Evolutionary conservation across 345 rosid species (phyloP).

Genomic region (Syzygium aqueum): DNA sequence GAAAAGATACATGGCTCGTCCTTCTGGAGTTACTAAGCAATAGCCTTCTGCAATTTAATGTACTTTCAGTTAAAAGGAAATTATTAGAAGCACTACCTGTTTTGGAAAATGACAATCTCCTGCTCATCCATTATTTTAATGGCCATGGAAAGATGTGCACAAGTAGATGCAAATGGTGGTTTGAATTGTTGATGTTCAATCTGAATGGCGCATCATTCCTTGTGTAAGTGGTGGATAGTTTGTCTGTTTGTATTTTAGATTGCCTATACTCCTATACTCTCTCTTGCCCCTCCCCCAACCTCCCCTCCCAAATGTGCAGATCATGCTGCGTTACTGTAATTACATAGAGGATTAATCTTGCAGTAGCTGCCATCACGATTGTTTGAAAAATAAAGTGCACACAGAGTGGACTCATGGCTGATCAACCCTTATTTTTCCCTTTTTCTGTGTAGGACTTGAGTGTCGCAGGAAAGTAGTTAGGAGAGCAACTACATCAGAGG

Average conservation of each 20-base stretch:
- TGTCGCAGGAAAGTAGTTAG: neutral
- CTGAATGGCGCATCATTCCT: neutral
- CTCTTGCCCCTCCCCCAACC: too few species aligned
- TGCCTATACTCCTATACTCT: too few species aligned
- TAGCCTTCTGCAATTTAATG: neutral
- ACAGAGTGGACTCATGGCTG: neutral
- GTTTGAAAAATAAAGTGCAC: neutral
- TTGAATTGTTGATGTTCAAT: neutral
- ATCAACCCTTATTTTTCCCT: neutral
- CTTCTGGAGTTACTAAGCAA: neutral
- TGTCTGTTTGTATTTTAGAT: too few species aligned
- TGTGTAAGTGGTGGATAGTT: too few species aligned
- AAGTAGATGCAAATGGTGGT: neutral
- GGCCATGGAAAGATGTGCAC: neutral
- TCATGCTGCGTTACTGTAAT: neutral
- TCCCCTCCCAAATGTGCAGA: too few species aligned
- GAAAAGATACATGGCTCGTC: neutral
- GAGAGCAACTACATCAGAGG: conserved; percentile 44
- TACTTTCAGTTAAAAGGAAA: neutral
- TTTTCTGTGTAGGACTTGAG: neutral
- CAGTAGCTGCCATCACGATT: neutral
- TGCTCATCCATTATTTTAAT: neutral
- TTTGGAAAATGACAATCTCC: neutral
- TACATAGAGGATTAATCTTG: neutral
- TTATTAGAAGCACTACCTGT: neutral